Conservation (phyloP, 1,284 basidiomycete species). For the Omphalotus olearius region DNA sequence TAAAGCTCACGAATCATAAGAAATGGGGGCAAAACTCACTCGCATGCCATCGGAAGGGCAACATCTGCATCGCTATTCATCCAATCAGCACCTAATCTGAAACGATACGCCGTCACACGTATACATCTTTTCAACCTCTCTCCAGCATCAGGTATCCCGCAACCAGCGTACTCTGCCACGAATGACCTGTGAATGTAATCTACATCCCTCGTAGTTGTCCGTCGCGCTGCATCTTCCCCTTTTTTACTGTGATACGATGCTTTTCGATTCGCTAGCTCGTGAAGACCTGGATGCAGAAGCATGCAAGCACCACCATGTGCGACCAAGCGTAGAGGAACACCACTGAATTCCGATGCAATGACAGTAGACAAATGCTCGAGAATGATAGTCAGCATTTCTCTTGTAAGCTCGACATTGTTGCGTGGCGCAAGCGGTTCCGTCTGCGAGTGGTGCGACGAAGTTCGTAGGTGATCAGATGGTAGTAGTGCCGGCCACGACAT, state of each 20-base stretch:
- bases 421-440: slow-evolving; percentile 9
- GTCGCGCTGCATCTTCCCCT: slow-evolving; percentile 20
- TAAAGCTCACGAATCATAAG: background rate
- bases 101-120: slow-evolving; percentile 43
- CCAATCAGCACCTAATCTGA: slow-evolving; percentile 59
- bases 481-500: too few species aligned
- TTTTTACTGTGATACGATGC: slow-evolving; percentile 14
- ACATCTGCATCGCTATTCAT: slow-evolving; percentile 70
- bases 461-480: too few species aligned
- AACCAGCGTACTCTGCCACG: slow-evolving; percentile 44
- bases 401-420: slow-evolving; percentile 16
- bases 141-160: slow-evolving; percentile 45
- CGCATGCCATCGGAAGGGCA: slow-evolving; percentile 54
- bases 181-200: slow-evolving; percentile 62
- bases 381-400: slow-evolving; percentile 36
- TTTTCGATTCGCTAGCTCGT: slow-evolving; percentile 30
- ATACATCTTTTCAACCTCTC: slow-evolving; percentile 53
- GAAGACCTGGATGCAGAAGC: slow-evolving; percentile 51
- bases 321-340: slow-evolving; percentile 47
- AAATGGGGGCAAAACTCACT: slow-evolving; percentile 38
- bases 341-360: slow-evolving; percentile 37
- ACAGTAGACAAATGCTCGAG: slow-evolving; percentile 48
- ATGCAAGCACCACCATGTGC: slow-evolving; percentile 68
- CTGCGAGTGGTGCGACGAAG: too few species aligned
- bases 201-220: slow-evolving; percentile 56